Evolutionary conservation across 768 basidiomycete species (phyloP).

Genomic region (Multifurca ochricompacta): DNA sequence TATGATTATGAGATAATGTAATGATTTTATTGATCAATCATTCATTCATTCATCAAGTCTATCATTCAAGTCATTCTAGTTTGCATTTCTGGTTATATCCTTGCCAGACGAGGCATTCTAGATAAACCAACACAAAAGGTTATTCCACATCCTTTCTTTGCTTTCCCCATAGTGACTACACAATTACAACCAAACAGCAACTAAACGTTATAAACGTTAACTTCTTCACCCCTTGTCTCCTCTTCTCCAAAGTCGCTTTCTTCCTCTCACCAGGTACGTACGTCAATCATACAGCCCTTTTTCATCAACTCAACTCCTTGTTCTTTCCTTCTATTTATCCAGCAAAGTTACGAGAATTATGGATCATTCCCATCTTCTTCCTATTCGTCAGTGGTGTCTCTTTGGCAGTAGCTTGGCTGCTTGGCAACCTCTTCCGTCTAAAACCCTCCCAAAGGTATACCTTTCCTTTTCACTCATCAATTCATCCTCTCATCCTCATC

Average conservation of each 20-base stretch:
- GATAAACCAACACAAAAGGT: slow-evolving; percentile 90
- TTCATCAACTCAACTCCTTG: neutral
- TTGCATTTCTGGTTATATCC: slow-evolving; percentile 75
- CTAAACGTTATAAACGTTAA: slow-evolving; percentile 79
- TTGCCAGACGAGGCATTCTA: slow-evolving; percentile 72
- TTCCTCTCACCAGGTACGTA: slow-evolving; percentile 61
- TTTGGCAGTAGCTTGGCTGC: slow-evolving; percentile 52
- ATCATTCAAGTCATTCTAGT: slow-evolving; percentile 84
- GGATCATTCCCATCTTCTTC: slow-evolving; percentile 85
- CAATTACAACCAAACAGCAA: slow-evolving; percentile 36
- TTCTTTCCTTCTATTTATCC: neutral
- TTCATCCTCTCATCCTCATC: neutral
- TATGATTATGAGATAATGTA: too few species aligned
- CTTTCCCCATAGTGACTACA: neutral
- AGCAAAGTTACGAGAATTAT: slow-evolving; percentile 75
- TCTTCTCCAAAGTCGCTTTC: slow-evolving; percentile 95
- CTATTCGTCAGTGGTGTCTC: slow-evolving; percentile 65
- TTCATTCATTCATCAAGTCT: slow-evolving; percentile 43
- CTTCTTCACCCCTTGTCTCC: slow-evolving; percentile 79
- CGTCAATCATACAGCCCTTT: neutral
- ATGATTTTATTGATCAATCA: too few species aligned
- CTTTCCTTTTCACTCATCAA: neutral
- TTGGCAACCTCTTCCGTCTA: slow-evolving; percentile 59
- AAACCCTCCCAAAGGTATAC: slow-evolving; percentile 68
- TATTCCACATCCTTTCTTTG: slow-evolving; percentile 18